Percentiles rank a stretch among this genome's conserved stretches.
These are phyloP conservation scores for Solanum medicagineum DNA, from an alignment of 257 asterid genomes.

Conservation along the genomic window DNA sequence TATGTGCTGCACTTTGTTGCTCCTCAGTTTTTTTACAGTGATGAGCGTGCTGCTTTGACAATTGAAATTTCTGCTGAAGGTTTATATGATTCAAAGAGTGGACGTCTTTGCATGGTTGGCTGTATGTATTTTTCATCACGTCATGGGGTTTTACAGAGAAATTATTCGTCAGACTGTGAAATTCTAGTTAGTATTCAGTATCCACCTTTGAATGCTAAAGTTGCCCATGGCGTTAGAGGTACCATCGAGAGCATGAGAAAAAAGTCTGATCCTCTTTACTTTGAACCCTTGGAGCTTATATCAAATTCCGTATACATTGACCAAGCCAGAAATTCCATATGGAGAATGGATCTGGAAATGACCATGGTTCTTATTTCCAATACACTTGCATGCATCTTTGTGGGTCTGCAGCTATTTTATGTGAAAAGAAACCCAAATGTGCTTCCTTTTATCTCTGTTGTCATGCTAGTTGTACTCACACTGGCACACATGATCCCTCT, in stretches of 20 bases:
- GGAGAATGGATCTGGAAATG: conserved; percentile 91
- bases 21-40: conserved; percentile 39
- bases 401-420: conserved; percentile 64
- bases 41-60: conserved; percentile 18
- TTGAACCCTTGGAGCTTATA: conserved; percentile 46
- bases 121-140: conserved; percentile 46
- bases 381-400: conserved; percentile 57
- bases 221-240: conserved; percentile 36
- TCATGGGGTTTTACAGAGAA: conserved; percentile 11
- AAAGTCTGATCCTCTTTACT: conserved; percentile 46
- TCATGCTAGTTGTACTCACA: conserved; percentile 59
- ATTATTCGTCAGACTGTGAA: conserved; percentile 53
- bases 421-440: conserved; percentile 39
- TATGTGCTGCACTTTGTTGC: conserved; percentile 33
- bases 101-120: conserved; percentile 83
- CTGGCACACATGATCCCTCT: conserved; percentile 72
- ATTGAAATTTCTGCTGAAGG: conserved; percentile 76
- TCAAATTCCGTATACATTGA: conserved; percentile 47
- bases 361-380: conserved; percentile 69
- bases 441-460: conserved; percentile 50
- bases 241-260: conserved; percentile 59
- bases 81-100: conserved; percentile 42
- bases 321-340: conserved; percentile 63
- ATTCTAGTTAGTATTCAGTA: conserved; percentile 49
- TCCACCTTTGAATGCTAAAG: conserved; percentile 34